These are phyloP conservation scores for Phytophthora pisi DNA, from an alignment of 352 stramenopile species.

Conservation along the genomic window DNA sequence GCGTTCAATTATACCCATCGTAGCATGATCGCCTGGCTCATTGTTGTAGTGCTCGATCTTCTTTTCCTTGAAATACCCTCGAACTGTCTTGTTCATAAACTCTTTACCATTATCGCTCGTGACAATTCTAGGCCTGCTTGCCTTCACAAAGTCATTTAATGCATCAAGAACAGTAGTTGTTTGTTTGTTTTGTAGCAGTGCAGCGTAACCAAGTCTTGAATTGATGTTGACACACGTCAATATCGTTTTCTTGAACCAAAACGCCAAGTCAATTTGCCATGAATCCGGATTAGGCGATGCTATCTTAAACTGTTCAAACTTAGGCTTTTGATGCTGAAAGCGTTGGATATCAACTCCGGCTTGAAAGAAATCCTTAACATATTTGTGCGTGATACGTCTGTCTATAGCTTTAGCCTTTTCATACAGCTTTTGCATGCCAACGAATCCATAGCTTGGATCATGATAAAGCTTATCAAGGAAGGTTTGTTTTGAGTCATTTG, in stretches of 20 bases:
- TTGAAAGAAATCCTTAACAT: slow-evolving; percentile 19
- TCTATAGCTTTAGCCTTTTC: slow-evolving; percentile 10
- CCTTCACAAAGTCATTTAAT: slow-evolving; percentile 16
- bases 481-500: neutral
- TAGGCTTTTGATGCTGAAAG: slow-evolving; percentile 17
- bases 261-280: slow-evolving; percentile 31
- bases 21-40: slow-evolving; percentile 26
- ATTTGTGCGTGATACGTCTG: slow-evolving; percentile 10
- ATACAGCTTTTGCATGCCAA: slow-evolving; percentile 27
- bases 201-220: slow-evolving; percentile 26
- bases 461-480: slow-evolving; percentile 6
- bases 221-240: slow-evolving; percentile 36
- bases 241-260: slow-evolving; percentile 10
- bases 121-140: slow-evolving; percentile 15
- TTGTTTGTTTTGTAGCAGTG: slow-evolving; percentile 17
- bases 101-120: slow-evolving; percentile 31
- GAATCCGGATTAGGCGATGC: slow-evolving; percentile 20
- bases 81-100: slow-evolving; percentile 19
- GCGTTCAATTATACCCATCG: slow-evolving; percentile 34
- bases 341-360: slow-evolving; percentile 19
- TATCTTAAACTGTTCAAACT: slow-evolving; percentile 18
- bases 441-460: slow-evolving; percentile 14
- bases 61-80: slow-evolving; percentile 15
- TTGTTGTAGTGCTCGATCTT: slow-evolving; percentile 31
- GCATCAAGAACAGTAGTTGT: slow-evolving; percentile 10